A percentile compares a stretch with the other conserved stretches of the same genome.
Conservation (phyloP, 495 filamentous ascomycete genomes). For the Collariella sp. region DNA sequence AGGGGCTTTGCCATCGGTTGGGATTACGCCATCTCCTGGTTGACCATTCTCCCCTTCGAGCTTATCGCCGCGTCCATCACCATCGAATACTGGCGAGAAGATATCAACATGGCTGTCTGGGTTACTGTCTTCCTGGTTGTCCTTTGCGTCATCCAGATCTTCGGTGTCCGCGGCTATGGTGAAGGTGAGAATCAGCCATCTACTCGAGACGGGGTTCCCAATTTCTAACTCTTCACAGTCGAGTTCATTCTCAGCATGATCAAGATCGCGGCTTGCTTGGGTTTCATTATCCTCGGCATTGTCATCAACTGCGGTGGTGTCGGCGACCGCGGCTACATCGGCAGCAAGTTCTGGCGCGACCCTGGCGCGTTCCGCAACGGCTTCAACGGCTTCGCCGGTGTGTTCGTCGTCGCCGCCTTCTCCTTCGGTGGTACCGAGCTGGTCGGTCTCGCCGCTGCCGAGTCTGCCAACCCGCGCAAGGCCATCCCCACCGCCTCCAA, state of each 20-base stretch:
- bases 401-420: slow-evolving; percentile 61
- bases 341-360: slow-evolving; percentile 43
- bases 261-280: slow-evolving; percentile 32
- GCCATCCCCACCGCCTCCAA: slow-evolving; percentile 71
- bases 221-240: slow-evolving; percentile 19
- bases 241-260: slow-evolving; percentile 35
- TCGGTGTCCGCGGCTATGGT: slow-evolving; percentile 52
- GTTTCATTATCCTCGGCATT: slow-evolving; percentile 47
- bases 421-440: slow-evolving; percentile 64
- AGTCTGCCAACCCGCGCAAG: slow-evolving; percentile 67
- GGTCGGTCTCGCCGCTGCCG: slow-evolving; percentile 67
- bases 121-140: slow-evolving; percentile 47
- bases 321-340: slow-evolving; percentile 62
- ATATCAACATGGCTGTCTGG: slow-evolving; percentile 45
- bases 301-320: slow-evolving; percentile 45
- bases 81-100: slow-evolving; percentile 32
- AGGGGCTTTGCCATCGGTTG: slow-evolving; percentile 72
- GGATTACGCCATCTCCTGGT: slow-evolving; percentile 57
- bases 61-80: slow-evolving; percentile 43
- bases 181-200: slow-evolving; percentile 19
- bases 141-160: slow-evolving; percentile 52
- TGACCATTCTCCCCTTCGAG: slow-evolving; percentile 44
- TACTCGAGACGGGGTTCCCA: too few species aligned
- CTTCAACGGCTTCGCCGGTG: slow-evolving; percentile 59
- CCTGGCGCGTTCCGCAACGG: slow-evolving; percentile 59